Evolutionary conservation across 2,329 filamentous ascomycete genomes (phyloP).

Genomic region (Aspergillus viridinutans): DNA sequence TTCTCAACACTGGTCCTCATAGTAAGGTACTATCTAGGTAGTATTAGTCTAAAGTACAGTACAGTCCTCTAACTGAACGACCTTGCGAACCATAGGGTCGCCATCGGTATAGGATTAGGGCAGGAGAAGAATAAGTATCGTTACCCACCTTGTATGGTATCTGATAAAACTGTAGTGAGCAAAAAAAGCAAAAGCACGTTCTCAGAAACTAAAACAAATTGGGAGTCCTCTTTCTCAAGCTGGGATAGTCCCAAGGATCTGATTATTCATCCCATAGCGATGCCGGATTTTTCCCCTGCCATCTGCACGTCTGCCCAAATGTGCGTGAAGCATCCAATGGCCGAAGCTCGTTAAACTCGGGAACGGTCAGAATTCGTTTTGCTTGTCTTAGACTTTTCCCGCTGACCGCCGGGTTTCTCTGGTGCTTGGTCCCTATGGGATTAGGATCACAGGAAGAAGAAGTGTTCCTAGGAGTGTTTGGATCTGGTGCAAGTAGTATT

Average conservation of each 20-base stretch:
- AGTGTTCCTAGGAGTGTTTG: not conserved
- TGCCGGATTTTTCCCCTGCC: constrained; percentile 9
- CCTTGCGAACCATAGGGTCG: not conserved
- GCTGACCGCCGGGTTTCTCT: constrained; percentile 22
- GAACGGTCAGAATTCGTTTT: constrained; percentile 29
- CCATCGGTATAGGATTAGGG: not conserved
- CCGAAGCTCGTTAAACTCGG: constrained; percentile 22
- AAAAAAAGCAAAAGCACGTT: not conserved
- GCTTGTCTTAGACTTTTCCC: constrained; percentile 26
- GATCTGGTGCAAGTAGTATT: too few species aligned
- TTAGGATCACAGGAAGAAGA: not conserved
- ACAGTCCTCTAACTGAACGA: not conserved
- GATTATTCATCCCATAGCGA: constrained; percentile 15
- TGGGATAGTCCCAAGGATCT: not conserved
- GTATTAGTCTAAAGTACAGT: too few species aligned
- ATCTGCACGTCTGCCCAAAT: constrained; percentile 33
- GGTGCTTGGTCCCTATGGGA: constrained; percentile 3
- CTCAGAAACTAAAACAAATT: not conserved
- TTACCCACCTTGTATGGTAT: not conserved
- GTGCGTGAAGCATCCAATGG: constrained; percentile 34
- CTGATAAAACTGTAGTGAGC: not conserved
- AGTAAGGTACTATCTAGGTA: too few species aligned
- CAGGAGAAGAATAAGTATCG: not conserved
- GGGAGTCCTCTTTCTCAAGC: not conserved
- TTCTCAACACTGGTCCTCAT: not conserved